Evolutionary conservation across 345 rosid species (phyloP), one percentile per base, ranked within the genome.

Genomic region (Eucalyptus marginata): DNA sequence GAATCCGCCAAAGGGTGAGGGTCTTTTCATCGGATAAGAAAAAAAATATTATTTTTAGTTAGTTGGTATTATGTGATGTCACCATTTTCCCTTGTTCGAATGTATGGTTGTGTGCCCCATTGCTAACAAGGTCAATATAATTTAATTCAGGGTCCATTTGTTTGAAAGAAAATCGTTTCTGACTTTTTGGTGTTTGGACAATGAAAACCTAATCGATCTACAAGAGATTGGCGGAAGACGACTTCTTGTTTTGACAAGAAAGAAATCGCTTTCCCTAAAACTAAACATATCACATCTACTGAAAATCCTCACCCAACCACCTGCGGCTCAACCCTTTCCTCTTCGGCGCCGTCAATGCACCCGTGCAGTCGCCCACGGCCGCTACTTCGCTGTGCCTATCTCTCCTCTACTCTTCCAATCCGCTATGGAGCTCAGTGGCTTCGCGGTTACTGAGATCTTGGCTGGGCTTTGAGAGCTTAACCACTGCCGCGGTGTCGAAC

Each of bases 161-260:
- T 68, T 33, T 2, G 12, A 68, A 31, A 4, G 1, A 20, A 36
- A 36, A 76, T 76, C 3, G 2, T 36, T 76, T 76, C 2, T 6
- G 3, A 18, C 27, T 18, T 36, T 33, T 0, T 11, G 8, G 25
- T 17, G 5, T 36, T 36, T 36, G 2, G 7, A 71, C 6, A 8
- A 36, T 20, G 2, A 6, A 76, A 76, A 76, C 12, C 8, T 10
- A 76, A 18, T 20, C 6, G 83, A 36, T 36, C 24, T 10, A 64
- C 20, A 64, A n/a, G 7, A 64, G 20, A 64, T 64, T 0, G 18
- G 4, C 5, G 18, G 1, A 13, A 64, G 15, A n/a, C 20, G 4
- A 64, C 18, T n/a, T 64, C 20, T 14, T 4, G 0, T n/a, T 64
- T 15, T 64, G 18, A 2, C 5, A 33, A 68, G 12, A 5, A 10